These are phyloP conservation scores for Pyrus hybrid DNA, from an alignment of 331 rosid species.

Conservation along the genomic window DNA sequence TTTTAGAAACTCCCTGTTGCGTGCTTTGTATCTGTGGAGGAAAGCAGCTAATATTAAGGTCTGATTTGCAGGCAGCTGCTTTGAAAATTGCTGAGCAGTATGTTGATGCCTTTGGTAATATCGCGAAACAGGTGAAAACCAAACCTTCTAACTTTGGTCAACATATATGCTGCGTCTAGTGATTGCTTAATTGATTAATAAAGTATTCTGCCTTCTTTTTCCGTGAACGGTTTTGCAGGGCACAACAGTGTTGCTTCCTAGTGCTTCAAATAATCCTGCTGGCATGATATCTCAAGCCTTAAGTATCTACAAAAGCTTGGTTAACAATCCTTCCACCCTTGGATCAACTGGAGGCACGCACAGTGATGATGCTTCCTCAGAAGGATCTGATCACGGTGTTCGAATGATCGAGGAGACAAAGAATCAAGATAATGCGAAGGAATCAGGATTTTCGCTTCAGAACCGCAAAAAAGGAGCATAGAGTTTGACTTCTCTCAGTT, in stretches of 20 bases:
- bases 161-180: not conserved
- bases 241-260: slow-evolving; percentile 87
- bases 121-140: slow-evolving; percentile 77
- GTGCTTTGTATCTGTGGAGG: not conserved
- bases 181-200: not conserved
- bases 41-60: slow-evolving; percentile 17
- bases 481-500: slow-evolving; percentile 5
- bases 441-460: slow-evolving; percentile 62
- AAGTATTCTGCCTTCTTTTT: slow-evolving; percentile 1
- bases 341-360: slow-evolving; percentile 20
- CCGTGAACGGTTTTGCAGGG: slow-evolving; percentile 38
- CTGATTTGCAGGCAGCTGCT: slow-evolving; percentile 80
- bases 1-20: not conserved
- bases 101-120: slow-evolving; percentile 72
- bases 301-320: slow-evolving; percentile 69
- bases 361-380: slow-evolving; percentile 20
- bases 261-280: slow-evolving; percentile 55
- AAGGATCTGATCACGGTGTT: slow-evolving; percentile 19
- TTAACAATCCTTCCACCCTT: slow-evolving; percentile 41
- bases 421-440: not conserved
- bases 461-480: slow-evolving; percentile 30
- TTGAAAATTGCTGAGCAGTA: slow-evolving; percentile 91
- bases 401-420: slow-evolving; percentile 1
- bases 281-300: slow-evolving; percentile 94
- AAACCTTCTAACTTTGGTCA: not conserved